A percentile compares a stretch with the other conserved stretches of the same genome.
These are phyloP conservation scores for Mycena indigotica DNA, from an alignment of 768 basidiomycete genomes.

Conservation along the genomic window DNA sequence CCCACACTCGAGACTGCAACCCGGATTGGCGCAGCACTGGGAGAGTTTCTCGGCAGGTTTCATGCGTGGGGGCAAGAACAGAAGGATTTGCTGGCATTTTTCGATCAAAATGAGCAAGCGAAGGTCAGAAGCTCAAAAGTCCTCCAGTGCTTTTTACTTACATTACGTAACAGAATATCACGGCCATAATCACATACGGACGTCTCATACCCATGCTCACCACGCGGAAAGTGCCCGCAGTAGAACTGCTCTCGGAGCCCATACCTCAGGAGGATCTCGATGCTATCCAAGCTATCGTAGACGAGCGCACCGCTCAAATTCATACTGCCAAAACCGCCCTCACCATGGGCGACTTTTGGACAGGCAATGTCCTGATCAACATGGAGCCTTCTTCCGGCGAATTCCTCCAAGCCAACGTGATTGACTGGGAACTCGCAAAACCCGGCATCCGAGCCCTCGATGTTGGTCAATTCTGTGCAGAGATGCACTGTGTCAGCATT, in stretches of 20 bases:
- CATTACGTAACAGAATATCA: constrained; percentile 12
- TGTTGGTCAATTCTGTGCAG: constrained; percentile 66
- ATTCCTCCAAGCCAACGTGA: constrained; percentile 46
- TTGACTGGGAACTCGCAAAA: constrained; percentile 71
- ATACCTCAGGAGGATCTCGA: constrained; percentile 37
- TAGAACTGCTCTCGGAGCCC: constrained; percentile 40
- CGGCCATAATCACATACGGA: constrained; percentile 46
- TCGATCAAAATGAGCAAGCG: constrained; percentile 39
- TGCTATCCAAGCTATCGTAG: constrained; percentile 32
- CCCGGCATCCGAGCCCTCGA: constrained; percentile 60
- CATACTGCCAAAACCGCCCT: neutral
- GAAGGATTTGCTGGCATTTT: constrained; percentile 33
- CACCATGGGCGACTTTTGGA: constrained; percentile 74
- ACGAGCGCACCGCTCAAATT: constrained; percentile 33
- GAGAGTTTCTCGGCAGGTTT: constrained; percentile 54
- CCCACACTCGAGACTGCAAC: constrained; percentile 34
- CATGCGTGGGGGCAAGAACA: constrained; percentile 49
- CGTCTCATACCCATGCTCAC: constrained; percentile 39
- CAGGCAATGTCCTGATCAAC: constrained; percentile 63
- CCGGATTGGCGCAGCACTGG: constrained; percentile 55
- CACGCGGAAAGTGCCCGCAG: constrained; percentile 31
- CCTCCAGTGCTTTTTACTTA: neutral
- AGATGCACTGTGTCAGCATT: constrained; percentile 51
- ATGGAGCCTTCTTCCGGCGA: constrained; percentile 25
- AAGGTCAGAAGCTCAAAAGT: constrained; percentile 31